Percentiles rank a stretch among this genome's conserved stretches.
Conservation (phyloP, 2,329 filamentous ascomycete species). For the Colletotrichum tofieldiae region DNA sequence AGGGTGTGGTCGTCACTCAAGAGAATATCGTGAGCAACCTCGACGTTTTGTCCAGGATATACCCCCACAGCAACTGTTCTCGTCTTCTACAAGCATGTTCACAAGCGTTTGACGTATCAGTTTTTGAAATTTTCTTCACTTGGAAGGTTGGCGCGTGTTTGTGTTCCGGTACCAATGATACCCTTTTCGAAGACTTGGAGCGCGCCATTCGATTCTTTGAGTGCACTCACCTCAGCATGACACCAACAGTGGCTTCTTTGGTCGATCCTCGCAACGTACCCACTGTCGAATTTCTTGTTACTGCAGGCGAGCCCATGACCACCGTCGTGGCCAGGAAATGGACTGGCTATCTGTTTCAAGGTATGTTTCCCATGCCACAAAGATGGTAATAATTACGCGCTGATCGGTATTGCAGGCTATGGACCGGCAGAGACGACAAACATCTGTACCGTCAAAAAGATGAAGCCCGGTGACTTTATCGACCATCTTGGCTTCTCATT, state of each 20-base stretch:
- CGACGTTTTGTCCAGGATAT: slow-evolving; percentile 75
- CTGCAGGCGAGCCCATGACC: slow-evolving; percentile 86
- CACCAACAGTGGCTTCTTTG: slow-evolving; percentile 87
- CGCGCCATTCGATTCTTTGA: slow-evolving; percentile 72
- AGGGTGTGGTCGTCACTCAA: slow-evolving; percentile 85
- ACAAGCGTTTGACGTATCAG: slow-evolving; percentile 88
- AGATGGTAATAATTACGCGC: background rate
- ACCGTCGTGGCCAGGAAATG: slow-evolving; percentile 79
- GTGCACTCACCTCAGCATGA: slow-evolving; percentile 87
- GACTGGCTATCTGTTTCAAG: slow-evolving; percentile 81
- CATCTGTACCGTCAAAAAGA: slow-evolving; percentile 83
- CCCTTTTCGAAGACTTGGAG: slow-evolving; percentile 81
- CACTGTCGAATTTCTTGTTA: slow-evolving; percentile 81
- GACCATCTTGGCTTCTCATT: slow-evolving; percentile 85
- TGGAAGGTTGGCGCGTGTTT: slow-evolving; percentile 86
- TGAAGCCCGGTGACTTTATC: slow-evolving; percentile 71
- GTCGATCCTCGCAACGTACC: slow-evolving; percentile 79
- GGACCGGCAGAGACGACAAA: slow-evolving; percentile 91
- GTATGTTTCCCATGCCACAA: slow-evolving; percentile 48
- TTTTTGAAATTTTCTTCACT: slow-evolving; percentile 91
- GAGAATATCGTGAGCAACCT: slow-evolving; percentile 84
- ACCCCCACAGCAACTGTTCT: slow-evolving; percentile 69
- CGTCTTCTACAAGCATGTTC: slow-evolving; percentile 87
- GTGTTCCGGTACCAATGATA: slow-evolving; percentile 82
- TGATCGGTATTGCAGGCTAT: slow-evolving; percentile 65